A percentile compares a stretch with the other conserved stretches of the same genome.
Evolutionary conservation across 163 green algal species (phyloP).

Genomic region (Prototheca wickerhamii): DNA sequence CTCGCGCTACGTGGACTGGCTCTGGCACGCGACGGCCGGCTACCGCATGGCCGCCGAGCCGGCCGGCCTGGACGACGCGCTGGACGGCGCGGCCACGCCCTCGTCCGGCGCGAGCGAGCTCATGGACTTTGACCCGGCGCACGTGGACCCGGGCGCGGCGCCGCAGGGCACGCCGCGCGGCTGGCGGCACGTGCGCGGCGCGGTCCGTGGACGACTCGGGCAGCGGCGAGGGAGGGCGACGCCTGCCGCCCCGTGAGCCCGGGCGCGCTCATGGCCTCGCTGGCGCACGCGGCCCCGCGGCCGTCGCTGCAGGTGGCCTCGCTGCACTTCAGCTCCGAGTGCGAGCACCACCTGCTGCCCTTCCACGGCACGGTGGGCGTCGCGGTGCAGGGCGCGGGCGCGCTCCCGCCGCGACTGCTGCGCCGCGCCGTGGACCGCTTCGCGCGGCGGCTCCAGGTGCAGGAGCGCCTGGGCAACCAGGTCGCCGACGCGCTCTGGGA

Average conservation of each 20-base stretch:
- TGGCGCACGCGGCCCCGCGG: too few species aligned
- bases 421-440: slow-evolving; percentile 33
- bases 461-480: slow-evolving; percentile 83
- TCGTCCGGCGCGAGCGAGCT: too few species aligned
- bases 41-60: slow-evolving; percentile 30
- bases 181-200: neutral
- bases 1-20: slow-evolving; percentile 46
- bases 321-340: slow-evolving; percentile 51
- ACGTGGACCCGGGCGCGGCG: too few species aligned
- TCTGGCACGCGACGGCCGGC: slow-evolving; percentile 53
- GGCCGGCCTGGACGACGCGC: slow-evolving; percentile 10
- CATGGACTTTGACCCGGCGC: too few species aligned
- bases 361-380: slow-evolving; percentile 80
- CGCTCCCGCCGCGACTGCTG: neutral
- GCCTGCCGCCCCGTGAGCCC: neutral
- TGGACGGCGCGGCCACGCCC: neutral
- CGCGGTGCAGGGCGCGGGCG: slow-evolving; percentile 5
- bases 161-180: too few species aligned
- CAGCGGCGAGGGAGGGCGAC: neutral
- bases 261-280: neutral
- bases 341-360: slow-evolving; percentile 94
- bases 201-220: neutral
- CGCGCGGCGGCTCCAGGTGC: slow-evolving; percentile 45
- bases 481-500: slow-evolving; percentile 50
- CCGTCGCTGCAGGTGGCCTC: slow-evolving; percentile 5